Base-by-base conservation (phyloP, 1,139 yeast species). In the Suhomyces panamericanus region DNA sequence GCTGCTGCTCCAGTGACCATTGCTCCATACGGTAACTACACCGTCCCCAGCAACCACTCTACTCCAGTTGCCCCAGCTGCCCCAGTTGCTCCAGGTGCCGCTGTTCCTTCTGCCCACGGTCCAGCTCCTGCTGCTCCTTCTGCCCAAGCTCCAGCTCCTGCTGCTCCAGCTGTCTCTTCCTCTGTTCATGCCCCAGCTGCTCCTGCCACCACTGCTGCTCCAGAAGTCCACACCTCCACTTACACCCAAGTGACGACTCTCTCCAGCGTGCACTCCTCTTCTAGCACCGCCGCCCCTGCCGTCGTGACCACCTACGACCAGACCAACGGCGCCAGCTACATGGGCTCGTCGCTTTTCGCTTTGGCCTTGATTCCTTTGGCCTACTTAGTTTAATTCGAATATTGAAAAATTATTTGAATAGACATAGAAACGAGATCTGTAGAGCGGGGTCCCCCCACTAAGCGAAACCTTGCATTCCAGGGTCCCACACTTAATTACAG, bases 361-460 rank as follows among this genome's bases (percentile, higher is more conserved):
- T 36, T 55, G 47, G 51, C 53, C 35, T 54, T 59, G 50, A 44
- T 60, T 39, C 63, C 65, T 40, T 55, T 60, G 49, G 63, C 62
- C 38, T 58, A 58, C 59, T 53, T 60, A 56, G 47, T 60, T 52
- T 60, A 56, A 56, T 33, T 33, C 24, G 39, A 37, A 37, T 37
- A 37, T 37, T 37, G 39, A 11, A 37, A 7, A 37, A 37, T 37
- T 37, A 37, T 37, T 37, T 37, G 24, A 37, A 28, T 26, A 26
- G 15, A 26, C 29, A 35, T 13, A 8, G 13, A 14, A 20, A 20
- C 24, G 24, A 20, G 24, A 20, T 20, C 24, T 5, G 24, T 20
- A 20, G 24, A 20, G 24, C 6, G 24, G 24, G 24, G 24, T 6
- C 8, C 9, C 2, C 24, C 24, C 24, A 20, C 24, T 20, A 20